These are phyloP conservation scores for Limtongozyma cylindracea DNA, from an alignment of 805 yeast genomes.

Conservation along the genomic window DNA sequence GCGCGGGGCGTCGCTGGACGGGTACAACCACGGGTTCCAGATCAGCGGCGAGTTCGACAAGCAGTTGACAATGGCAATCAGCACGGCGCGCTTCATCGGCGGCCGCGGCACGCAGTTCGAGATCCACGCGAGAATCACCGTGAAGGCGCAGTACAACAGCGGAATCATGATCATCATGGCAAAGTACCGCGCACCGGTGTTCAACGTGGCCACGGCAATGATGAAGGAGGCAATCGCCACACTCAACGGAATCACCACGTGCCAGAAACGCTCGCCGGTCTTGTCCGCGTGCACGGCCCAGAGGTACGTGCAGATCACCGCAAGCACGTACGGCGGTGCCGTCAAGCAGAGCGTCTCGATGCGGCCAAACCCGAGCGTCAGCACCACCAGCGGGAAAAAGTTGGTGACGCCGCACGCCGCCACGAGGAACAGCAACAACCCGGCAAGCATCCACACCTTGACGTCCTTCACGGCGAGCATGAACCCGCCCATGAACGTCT, in stretches of 20 bases:
- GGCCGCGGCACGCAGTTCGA: constrained; percentile 31
- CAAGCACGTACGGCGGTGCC: constrained; percentile 30
- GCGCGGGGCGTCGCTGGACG: constrained; percentile 16
- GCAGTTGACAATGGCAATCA: constrained; percentile 29
- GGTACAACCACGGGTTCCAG: constrained; percentile 27
- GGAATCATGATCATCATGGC: constrained; percentile 37
- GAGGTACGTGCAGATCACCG: constrained; percentile 20
- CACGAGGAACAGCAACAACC: constrained; percentile 17
- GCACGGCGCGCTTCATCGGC: constrained; percentile 31
- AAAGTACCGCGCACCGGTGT: constrained; percentile 30
- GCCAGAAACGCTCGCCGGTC: constrained; percentile 27
- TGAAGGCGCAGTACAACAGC: constrained; percentile 25
- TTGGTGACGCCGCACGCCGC: constrained; percentile 37
- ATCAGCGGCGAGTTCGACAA: constrained; percentile 28
- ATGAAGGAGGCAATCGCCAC: constrained; percentile 18
- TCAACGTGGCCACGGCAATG: constrained; percentile 20
- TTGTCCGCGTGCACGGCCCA: constrained; percentile 32
- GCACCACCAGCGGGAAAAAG: constrained; percentile 35
- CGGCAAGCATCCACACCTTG: constrained; percentile 21
- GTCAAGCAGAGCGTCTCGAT: constrained; percentile 27
- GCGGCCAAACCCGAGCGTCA: constrained; percentile 22
- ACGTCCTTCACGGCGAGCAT: constrained; percentile 12
- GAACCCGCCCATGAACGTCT: constrained; percentile 13
- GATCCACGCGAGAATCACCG: constrained; percentile 26
- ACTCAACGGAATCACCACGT: constrained; percentile 15